These are phyloP conservation scores for Xylaria flabelliformis DNA, from an alignment of 495 filamentous ascomycete genomes.

Conservation along the genomic window DNA sequence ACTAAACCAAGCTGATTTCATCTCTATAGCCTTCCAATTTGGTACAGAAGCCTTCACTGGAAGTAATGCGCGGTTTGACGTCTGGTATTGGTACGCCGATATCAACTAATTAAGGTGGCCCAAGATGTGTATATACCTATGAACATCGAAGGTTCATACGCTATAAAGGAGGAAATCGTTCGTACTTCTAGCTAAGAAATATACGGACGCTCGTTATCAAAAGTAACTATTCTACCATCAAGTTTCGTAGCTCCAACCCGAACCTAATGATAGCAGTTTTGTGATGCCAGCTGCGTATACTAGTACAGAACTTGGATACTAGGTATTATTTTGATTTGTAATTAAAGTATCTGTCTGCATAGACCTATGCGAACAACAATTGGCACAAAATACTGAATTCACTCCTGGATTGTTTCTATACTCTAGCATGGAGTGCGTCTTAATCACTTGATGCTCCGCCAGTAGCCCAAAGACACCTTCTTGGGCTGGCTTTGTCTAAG, in stretches of 20 bases:
- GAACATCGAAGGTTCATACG: neutral
- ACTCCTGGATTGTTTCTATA: neutral
- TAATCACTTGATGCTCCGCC: neutral
- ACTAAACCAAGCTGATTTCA: neutral
- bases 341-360: neutral
- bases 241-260: neutral
- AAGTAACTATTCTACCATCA: neutral
- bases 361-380: neutral
- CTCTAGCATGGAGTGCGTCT: neutral
- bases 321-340: neutral
- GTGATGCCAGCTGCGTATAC: neutral
- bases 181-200: neutral
- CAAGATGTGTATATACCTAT: neutral
- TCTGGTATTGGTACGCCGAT: slow-evolving; percentile 22
- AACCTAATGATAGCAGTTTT: neutral
- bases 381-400: neutral
- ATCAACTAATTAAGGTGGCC: slow-evolving; percentile 24
- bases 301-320: neutral
- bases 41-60: slow-evolving; percentile 20
- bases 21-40: slow-evolving; percentile 20
- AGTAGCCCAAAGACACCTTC: neutral
- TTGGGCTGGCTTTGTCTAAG: neutral
- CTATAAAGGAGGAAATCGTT: neutral
- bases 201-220: neutral
- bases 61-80: slow-evolving; percentile 17